Percentiles rank a stretch among this genome's conserved stretches.
phyloP scores from a whole-genome alignment of 2,329 filamentous ascomycete species.

The Nannizziopsis arthrosporioides region DNA sequence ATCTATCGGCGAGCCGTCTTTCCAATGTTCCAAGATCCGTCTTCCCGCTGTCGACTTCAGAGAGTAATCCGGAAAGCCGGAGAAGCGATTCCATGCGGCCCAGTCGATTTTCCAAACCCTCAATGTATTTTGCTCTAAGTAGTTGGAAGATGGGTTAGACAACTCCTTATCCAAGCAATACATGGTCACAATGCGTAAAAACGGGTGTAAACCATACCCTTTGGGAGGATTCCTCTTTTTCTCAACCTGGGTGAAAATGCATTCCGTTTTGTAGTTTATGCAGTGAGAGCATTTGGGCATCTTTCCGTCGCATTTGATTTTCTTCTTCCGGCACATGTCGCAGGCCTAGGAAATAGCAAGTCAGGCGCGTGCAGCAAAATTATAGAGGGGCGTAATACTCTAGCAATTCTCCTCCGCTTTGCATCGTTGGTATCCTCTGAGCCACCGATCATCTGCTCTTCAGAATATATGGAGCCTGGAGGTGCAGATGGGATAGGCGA shows the following conservation, averaged over 20 bases:
- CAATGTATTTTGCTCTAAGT: conserved; percentile 84
- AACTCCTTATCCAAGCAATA: background rate
- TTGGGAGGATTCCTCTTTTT: conserved; percentile 97
- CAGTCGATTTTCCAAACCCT: conserved; percentile 85
- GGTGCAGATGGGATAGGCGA: conserved; percentile 46
- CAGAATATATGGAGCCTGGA: conserved; percentile 28
- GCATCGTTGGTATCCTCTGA: conserved; percentile 58
- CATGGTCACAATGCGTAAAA: background rate
- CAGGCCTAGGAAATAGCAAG: conserved; percentile 51
- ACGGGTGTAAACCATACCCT: conserved; percentile 49
- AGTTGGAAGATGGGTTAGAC: conserved; percentile 1
- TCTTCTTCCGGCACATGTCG: conserved; percentile 88
- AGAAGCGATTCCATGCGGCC: conserved; percentile 92
- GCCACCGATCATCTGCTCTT: conserved; percentile 34
- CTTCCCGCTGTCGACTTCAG: conserved; percentile 71
- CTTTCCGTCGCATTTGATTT: conserved; percentile 96
- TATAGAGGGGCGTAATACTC: conserved; percentile 45
- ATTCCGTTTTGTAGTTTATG: conserved; percentile 95
- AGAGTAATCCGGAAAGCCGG: conserved; percentile 71
- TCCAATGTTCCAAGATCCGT: conserved; percentile 83
- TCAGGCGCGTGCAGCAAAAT: conserved; percentile 8
- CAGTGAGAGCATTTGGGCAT: conserved; percentile 91
- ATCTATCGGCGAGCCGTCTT: conserved; percentile 53
- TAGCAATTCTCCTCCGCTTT: conserved; percentile 77
- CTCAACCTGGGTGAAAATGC: conserved; percentile 93